Conservation (phyloP, 345 rosid species). For the Linum tenue region DNA sequence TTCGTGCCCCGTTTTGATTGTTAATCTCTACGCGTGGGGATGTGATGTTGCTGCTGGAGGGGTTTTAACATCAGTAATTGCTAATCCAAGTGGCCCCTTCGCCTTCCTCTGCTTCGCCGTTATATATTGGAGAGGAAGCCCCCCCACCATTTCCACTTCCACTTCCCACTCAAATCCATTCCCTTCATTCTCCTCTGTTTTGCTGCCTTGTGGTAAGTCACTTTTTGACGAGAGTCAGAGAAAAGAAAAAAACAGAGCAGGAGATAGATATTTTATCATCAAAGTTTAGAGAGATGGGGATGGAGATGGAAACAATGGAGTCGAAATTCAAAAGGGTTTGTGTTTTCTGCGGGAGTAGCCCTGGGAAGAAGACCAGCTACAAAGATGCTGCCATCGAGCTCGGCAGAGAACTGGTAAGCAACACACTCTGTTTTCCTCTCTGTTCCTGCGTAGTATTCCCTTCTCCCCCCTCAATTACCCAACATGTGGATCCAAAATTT, state of each 20-base stretch:
- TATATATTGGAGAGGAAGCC: not conserved
- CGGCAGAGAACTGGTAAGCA: constrained; percentile 22
- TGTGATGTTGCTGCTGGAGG: not conserved
- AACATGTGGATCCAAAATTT: not conserved
- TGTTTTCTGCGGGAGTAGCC: constrained; percentile 29
- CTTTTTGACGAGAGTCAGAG: not conserved
- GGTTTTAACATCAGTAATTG: not conserved
- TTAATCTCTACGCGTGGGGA: not conserved
- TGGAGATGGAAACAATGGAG: constrained; percentile 13
- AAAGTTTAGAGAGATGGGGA: constrained; percentile 7
- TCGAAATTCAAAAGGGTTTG: constrained; percentile 26
- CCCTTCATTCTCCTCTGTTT: not conserved
- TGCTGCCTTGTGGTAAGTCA: not conserved
- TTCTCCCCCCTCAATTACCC: not conserved
- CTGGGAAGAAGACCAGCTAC: constrained; percentile 24
- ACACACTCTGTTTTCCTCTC: not conserved
- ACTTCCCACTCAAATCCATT: not conserved
- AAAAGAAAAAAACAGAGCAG: not conserved
- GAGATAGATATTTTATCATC: not conserved
- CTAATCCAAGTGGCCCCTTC: not conserved
- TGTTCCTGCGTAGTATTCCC: not conserved
- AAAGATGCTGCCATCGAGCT: constrained; percentile 29
- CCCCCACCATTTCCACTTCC: not conserved
- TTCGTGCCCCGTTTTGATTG: too few species aligned
- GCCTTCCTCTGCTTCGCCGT: too few species aligned